Evolutionary conservation across 371 early-diverging fungal species (phyloP).

Genomic region (Phascolomyces articulosus): DNA sequence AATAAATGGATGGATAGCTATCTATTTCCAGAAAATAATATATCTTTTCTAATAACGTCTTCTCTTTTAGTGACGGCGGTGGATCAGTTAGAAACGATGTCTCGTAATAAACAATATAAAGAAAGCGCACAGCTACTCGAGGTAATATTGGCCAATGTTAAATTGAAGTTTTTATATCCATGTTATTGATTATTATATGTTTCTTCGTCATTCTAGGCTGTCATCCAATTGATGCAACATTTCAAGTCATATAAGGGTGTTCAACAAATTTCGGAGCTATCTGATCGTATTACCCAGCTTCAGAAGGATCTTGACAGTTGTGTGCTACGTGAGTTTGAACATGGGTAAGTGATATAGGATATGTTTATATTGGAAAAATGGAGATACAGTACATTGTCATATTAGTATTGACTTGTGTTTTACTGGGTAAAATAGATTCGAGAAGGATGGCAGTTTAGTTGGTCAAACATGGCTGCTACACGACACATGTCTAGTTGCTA

Average conservation of each 20-base stretch:
- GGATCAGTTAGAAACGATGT: conserved; percentile 74
- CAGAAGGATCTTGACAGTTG: conserved; percentile 71
- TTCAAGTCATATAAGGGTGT: conserved; percentile 80
- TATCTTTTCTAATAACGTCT: background rate
- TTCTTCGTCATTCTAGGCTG: conserved; percentile 54
- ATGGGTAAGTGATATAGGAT: conserved; percentile 30
- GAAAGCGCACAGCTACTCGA: conserved; percentile 82
- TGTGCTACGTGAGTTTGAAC: conserved; percentile 80
- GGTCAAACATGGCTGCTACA: conserved; percentile 59
- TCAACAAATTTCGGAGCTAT: conserved; percentile 73
- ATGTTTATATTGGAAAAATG: too few relatives aligned
- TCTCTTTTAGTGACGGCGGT: conserved; percentile 70
- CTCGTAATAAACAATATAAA: conserved; percentile 69
- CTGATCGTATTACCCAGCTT: conserved; percentile 61
- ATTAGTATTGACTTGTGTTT: too few relatives aligned
- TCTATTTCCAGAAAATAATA: background rate
- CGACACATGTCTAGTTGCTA: conserved; percentile 81
- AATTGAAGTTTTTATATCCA: too few relatives aligned
- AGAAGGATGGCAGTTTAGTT: conserved; percentile 51
- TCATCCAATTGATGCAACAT: conserved; percentile 75
- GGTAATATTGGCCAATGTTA: conserved; percentile 32
- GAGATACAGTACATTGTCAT: too few relatives aligned
- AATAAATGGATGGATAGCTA: too few relatives aligned
- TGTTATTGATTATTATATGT: background rate
- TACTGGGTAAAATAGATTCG: conserved; percentile 37